These are phyloP conservation scores for Ganoderma boninense DNA, from an alignment of 1,284 basidiomycete genomes.

Conservation along the genomic window DNA sequence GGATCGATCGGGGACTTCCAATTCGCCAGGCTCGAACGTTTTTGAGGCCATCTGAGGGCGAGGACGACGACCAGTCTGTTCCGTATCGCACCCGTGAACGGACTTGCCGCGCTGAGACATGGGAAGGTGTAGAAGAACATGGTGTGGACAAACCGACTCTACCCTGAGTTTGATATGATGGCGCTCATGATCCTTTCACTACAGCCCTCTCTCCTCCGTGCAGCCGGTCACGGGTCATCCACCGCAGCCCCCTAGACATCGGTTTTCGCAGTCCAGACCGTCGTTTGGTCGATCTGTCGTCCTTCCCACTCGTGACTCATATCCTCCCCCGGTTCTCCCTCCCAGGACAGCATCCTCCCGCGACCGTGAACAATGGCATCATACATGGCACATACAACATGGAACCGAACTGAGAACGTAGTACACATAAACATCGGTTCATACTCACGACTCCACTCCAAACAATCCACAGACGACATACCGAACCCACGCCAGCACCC, in stretches of 20 bases:
- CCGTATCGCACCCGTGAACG: constrained; percentile 5
- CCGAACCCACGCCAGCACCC: too few species aligned
- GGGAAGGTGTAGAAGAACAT: constrained; percentile 28
- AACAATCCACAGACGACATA: too few species aligned
- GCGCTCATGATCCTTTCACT: not conserved
- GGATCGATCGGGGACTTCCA: constrained; percentile 20
- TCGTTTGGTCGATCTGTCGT: too few species aligned
- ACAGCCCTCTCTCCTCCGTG: not conserved
- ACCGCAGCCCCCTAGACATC: not conserved
- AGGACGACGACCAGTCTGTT: not conserved
- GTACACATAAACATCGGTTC: too few species aligned
- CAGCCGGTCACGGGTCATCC: too few species aligned
- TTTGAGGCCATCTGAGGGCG: not conserved
- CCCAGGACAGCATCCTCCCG: not conserved
- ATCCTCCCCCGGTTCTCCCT: too few species aligned
- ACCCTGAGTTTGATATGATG: not conserved
- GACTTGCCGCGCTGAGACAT: not conserved
- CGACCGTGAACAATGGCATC: not conserved
- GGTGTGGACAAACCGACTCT: not conserved
- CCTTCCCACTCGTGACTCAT: not conserved
- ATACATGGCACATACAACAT: too few species aligned
- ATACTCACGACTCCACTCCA: too few species aligned
- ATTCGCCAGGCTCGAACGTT: constrained; percentile 20
- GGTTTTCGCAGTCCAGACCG: not conserved
- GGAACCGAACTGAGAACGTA: too few species aligned